Conservation (phyloP, 2,329 filamentous ascomycete species). For the Pseudogymnoascus sp. region DNA sequence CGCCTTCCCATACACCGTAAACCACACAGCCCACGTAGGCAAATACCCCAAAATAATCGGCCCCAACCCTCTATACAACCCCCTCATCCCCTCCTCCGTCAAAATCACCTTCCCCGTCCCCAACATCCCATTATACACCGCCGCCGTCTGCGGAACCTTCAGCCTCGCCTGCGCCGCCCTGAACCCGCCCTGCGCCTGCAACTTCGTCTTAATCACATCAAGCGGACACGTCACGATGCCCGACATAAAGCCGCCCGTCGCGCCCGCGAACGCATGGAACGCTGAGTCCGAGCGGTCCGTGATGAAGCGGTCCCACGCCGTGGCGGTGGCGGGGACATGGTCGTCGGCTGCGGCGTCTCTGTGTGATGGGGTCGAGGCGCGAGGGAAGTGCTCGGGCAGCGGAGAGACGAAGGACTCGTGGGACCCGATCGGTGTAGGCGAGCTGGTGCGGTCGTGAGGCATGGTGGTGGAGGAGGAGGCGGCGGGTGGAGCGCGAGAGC, state of each 20-base stretch:
- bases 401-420: conserved; percentile 22
- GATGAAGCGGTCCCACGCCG: conserved; percentile 47
- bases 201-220: conserved; percentile 97
- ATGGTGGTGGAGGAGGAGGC: conserved; percentile 34
- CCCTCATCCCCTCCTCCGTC: conserved; percentile 76
- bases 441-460: conserved; percentile 34
- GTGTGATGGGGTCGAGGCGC: conserved; percentile 15
- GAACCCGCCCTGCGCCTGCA: conserved; percentile 91
- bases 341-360: conserved; percentile 10
- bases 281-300: conserved; percentile 48
- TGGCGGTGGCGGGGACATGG: conserved; percentile 31
- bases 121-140: conserved; percentile 72
- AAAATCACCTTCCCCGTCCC: conserved; percentile 83
- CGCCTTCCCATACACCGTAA: conserved; percentile 89
- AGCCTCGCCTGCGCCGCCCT: conserved; percentile 36
- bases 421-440: conserved; percentile 26
- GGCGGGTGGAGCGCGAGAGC: conserved; percentile 31
- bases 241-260: conserved; percentile 82
- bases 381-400: conserved; percentile 17
- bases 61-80: conserved; percentile 86
- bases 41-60: conserved; percentile 94
- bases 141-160: conserved; percentile 21
- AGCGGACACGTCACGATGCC: conserved; percentile 93
- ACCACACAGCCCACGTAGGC: conserved; percentile 96
- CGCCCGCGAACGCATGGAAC: conserved; percentile 80